A percentile compares a stretch with the other conserved stretches of the same genome.
Evolutionary conservation across 2,329 filamentous ascomycete species (phyloP).

Genomic region (Neopestalotiopsis clavispora): DNA sequence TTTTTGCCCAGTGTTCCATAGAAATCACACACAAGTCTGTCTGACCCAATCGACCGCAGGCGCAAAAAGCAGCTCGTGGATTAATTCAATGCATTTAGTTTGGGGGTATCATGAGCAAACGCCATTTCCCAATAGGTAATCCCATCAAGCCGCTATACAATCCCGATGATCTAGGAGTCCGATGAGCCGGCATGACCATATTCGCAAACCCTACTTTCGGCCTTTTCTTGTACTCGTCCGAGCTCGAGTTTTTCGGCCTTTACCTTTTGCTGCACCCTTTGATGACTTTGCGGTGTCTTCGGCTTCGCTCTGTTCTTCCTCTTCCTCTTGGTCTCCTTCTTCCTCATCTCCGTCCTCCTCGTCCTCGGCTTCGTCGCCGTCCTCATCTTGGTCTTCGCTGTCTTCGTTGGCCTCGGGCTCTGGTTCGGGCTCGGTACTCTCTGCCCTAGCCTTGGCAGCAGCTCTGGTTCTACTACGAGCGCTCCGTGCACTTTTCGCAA

Average conservation of each 20-base stretch:
- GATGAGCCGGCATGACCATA: too few relatives aligned
- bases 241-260: constrained; percentile 5
- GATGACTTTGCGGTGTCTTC: constrained; percentile 18
- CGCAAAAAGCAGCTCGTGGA: too few relatives aligned
- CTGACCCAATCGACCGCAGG: too few relatives aligned
- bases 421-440: constrained; percentile 32
- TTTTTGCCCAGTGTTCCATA: too few relatives aligned
- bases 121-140: too few relatives aligned
- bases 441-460: constrained; percentile 45
- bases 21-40: too few relatives aligned
- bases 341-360: background rate
- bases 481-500: constrained; percentile 46
- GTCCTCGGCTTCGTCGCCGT: constrained; percentile 22
- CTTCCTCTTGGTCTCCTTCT: constrained; percentile 24
- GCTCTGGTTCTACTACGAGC: constrained; percentile 49
- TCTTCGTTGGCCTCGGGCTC: constrained; percentile 28
- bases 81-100: too few relatives aligned
- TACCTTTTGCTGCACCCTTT: constrained; percentile 15
- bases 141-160: too few relatives aligned
- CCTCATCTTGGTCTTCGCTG: constrained; percentile 24
- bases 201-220: constrained; percentile 1
- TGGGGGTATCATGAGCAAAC: too few relatives aligned
- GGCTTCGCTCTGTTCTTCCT: constrained; percentile 22
- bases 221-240: constrained; percentile 13
- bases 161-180: too few relatives aligned